Evolutionary conservation across 2,329 filamentous ascomycete genomes (phyloP).

Genomic region (Phialophora verrucosa): DNA sequence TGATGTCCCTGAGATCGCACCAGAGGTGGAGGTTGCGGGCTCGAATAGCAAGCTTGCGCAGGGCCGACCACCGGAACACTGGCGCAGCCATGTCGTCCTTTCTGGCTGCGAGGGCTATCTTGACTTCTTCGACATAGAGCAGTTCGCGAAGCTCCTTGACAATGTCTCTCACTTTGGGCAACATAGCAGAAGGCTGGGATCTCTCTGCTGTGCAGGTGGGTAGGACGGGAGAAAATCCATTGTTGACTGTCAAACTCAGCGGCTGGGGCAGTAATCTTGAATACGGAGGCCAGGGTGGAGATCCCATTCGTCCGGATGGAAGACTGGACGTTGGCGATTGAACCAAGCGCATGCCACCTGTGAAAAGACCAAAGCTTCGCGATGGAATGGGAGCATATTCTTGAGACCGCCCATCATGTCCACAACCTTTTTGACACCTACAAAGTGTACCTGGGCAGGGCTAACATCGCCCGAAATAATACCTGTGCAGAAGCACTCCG

Average conservation of each 20-base stretch:
- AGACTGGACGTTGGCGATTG: background rate
- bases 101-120: background rate
- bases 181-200: conserved; percentile 2
- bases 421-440: background rate
- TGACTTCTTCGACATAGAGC: conserved; percentile 8
- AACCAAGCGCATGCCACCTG: conserved; percentile 12
- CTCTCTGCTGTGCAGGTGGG: background rate
- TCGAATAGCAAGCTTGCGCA: conserved; percentile 11
- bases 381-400: background rate
- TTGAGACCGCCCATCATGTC: background rate
- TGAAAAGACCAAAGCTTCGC: background rate
- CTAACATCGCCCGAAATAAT: no score
- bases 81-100: background rate
- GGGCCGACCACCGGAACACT: conserved; percentile 5
- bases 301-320: conserved; percentile 4
- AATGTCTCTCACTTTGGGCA: background rate
- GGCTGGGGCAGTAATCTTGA: background rate
- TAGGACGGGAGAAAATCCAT: background rate
- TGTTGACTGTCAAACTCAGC: background rate
- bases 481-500: no score
- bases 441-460: background rate
- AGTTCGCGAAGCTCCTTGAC: conserved; percentile 5
- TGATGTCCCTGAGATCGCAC: conserved; percentile 5
- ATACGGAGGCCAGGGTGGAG: background rate
- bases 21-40: conserved; percentile 1